phyloP scores from a whole-genome alignment of 257 asterid genomes.

The Nicotiana paniculata region DNA sequence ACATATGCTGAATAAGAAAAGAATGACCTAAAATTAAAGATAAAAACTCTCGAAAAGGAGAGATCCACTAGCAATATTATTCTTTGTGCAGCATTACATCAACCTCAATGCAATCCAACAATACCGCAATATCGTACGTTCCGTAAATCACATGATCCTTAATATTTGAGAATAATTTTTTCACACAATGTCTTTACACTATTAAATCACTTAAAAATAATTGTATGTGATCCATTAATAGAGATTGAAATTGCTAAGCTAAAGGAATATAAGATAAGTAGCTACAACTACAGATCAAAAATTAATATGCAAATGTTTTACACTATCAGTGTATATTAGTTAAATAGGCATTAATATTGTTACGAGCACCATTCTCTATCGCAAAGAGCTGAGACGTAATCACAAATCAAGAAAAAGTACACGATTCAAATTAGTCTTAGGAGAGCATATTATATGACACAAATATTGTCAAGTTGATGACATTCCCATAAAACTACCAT shows the following conservation, averaged over 20 bases:
- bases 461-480: neutral
- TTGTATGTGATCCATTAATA: neutral
- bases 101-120: conserved; percentile 1
- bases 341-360: neutral
- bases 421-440: neutral
- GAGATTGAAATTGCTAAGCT: no score
- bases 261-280: no score
- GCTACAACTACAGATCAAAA: neutral
- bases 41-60: neutral
- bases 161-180: neutral
- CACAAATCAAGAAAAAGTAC: neutral
- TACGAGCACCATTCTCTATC: neutral
- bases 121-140: neutral
- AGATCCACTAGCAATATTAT: neutral
- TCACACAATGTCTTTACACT: no score
- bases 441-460: neutral
- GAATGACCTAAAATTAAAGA: neutral
- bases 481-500: neutral
- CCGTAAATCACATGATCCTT: neutral
- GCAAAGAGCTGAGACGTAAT: neutral
- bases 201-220: neutral
- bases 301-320: neutral
- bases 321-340: neutral
- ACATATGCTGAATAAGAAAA: neutral
- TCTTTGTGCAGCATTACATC: neutral